A percentile compares a stretch with the other conserved stretches of the same genome.
phyloP scores from a whole-genome alignment of 768 basidiomycete genomes.

The Mycena polygramma region DNA sequence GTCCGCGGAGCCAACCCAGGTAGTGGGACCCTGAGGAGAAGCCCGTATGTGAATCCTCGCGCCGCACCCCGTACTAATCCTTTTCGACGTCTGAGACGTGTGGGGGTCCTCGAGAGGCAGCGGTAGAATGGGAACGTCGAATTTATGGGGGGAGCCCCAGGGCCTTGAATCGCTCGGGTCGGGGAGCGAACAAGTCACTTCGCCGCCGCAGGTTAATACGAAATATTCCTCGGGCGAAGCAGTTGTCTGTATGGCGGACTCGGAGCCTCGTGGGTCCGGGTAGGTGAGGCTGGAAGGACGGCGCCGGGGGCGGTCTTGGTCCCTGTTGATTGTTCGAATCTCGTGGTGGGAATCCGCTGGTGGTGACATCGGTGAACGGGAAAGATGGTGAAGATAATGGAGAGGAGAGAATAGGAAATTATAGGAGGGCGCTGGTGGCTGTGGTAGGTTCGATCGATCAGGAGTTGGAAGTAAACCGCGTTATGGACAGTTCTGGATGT shows the following conservation, averaged over 20 bases:
- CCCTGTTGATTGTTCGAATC: too few relatives aligned
- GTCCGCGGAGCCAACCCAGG: neutral
- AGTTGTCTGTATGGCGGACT: neutral
- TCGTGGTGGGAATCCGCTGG: too few relatives aligned
- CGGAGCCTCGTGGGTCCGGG: neutral
- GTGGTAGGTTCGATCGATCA: too few relatives aligned
- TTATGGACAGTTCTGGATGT: too few relatives aligned
- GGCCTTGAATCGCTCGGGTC: neutral
- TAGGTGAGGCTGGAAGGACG: neutral
- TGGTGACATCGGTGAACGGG: too few relatives aligned
- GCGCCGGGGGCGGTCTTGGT: too few relatives aligned
- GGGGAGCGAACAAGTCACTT: neutral
- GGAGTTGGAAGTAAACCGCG: too few relatives aligned
- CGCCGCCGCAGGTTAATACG: slow-evolving; percentile 11
- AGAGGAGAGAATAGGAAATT: too few relatives aligned
- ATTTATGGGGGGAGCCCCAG: slow-evolving; percentile 1
- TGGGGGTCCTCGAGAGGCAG: slow-evolving; percentile 1
- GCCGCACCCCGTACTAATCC: slow-evolving; percentile 9
- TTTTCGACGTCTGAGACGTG: neutral
- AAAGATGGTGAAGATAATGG: too few relatives aligned
- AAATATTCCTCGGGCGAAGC: neutral
- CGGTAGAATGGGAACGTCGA: neutral
- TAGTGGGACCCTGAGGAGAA: neutral
- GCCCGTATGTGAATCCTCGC: neutral
- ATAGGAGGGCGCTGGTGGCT: too few relatives aligned